Evolutionary conservation across 1,284 basidiomycete genomes (phyloP), one percentile per base, ranked within the genome.

Genomic region (Veloboletus limbatus): DNA sequence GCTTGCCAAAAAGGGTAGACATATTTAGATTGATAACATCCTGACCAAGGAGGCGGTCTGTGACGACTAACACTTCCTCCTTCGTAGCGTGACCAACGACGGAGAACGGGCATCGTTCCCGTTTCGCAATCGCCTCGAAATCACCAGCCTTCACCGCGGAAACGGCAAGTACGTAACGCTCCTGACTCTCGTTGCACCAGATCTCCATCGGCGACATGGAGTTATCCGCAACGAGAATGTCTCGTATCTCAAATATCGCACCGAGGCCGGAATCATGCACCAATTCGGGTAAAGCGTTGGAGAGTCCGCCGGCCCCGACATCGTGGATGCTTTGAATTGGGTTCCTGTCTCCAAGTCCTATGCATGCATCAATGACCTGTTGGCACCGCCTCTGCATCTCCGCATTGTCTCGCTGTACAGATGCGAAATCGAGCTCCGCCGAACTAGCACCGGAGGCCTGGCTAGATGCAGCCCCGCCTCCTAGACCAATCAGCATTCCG

Each of bases 131-230:
- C 7, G 63, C 70, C 62, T 85, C 82, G 68, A 99, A 98, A 10
- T 67, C 59, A 14, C 73, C 67, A 14, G 76, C 68, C 48, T 74
- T 75, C 28, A 81, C 76, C 4, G 81, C 78, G 1, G 78, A 77
- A 50, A 97, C 79, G 14, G 93, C 97, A 25, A 99, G 78, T 26
- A 99, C 97, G 64, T 99, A 99, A 35, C 97, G 85, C 65, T 99
- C 96, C 72, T 99, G 96, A 54, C 86, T 91, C 71, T 99, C 97
- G 69, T 99, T 99, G 69, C 97, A 99, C 96, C 96, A 99, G 51
- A 99, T 98, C 72, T 98, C 96, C 94, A 99, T 97, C 0, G 96
- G 97, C 8, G 91, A 95, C 92, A 99, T 93, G 37, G 87, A 85
- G 25, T 81, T 77, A 67, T 99, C 97, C 30, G 93, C 96, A 36